phyloP scores from a whole-genome alignment of 768 basidiomycete species.

The Aureoboletus auriporus region DNA sequence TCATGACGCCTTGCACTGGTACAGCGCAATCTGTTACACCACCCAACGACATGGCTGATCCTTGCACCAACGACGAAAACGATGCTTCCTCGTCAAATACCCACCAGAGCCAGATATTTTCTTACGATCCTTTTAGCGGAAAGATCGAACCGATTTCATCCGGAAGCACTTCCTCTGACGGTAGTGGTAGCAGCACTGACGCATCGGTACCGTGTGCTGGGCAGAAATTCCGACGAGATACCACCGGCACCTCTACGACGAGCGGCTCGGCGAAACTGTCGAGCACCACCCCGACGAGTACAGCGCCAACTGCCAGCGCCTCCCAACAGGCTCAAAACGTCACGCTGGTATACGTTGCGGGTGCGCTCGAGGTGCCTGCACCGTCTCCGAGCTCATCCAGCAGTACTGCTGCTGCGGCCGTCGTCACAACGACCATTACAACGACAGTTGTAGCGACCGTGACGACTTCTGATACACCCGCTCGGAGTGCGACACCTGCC shows the following conservation, averaged over 20 bases:
- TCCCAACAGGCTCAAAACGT: conserved; percentile 34
- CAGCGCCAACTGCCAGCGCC: conserved; percentile 6
- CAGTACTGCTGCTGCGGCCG: not conserved
- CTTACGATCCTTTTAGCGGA: conserved; percentile 46
- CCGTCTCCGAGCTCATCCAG: not conserved
- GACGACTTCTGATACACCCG: conserved; percentile 5
- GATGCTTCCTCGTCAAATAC: conserved; percentile 5
- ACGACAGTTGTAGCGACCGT: conserved; percentile 17
- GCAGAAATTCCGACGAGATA: conserved; percentile 14
- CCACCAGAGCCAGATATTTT: conserved; percentile 56
- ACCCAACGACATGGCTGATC: not conserved
- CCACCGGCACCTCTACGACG: conserved; percentile 1
- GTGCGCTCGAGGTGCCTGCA: conserved; percentile 27
- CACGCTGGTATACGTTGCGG: conserved; percentile 50
- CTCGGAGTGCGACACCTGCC: conserved; percentile 4
- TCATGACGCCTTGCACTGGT: conserved; percentile 47
- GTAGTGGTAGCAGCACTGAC: not conserved
- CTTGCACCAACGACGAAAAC: conserved; percentile 7
- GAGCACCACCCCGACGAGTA: conserved; percentile 12
- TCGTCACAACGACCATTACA: conserved; percentile 26
- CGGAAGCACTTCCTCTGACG: conserved; percentile 23
- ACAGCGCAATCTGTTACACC: not conserved
- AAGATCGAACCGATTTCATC: conserved; percentile 52
- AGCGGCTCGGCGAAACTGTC: conserved; percentile 10
- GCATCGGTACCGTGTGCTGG: not conserved